Evolutionary conservation across 2,329 filamentous ascomycete genomes (phyloP).

Genomic region (Pseudogymnoascus sp.): DNA sequence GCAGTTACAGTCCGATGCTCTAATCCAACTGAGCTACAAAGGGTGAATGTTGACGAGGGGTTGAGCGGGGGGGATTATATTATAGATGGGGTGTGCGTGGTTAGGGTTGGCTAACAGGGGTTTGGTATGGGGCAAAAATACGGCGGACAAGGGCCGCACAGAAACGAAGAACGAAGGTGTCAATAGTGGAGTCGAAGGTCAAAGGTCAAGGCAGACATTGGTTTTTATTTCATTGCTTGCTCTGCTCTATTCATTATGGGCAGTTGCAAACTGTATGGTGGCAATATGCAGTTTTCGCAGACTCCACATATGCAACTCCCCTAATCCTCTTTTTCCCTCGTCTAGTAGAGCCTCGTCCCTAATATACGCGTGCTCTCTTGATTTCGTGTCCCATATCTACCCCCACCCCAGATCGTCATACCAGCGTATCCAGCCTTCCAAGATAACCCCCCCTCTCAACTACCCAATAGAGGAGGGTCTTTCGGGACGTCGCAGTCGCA

Average conservation of each 20-base stretch:
- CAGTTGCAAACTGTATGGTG: neutral
- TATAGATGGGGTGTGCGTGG: neutral
- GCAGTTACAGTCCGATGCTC: constrained; percentile 11
- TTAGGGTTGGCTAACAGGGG: neutral
- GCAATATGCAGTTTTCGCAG: neutral
- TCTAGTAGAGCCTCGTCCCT: constrained; percentile 1
- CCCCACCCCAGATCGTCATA: neutral
- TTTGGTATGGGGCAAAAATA: neutral
- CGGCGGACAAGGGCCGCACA: neutral
- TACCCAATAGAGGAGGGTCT: constrained; percentile 12
- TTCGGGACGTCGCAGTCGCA: neutral
- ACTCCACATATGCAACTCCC: neutral
- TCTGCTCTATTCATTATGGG: constrained; percentile 2
- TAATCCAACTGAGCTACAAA: constrained; percentile 12
- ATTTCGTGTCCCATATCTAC: neutral
- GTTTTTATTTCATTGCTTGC: neutral
- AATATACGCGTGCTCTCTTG: neutral
- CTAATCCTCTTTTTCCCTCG: neutral
- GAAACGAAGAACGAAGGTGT: too few relatives aligned
- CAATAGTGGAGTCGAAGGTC: neutral
- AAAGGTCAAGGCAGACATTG: neutral
- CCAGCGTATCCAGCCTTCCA: neutral
- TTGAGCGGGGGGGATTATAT: neutral
- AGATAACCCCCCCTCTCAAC: neutral
- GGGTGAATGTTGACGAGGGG: neutral